Percentiles rank a stretch among this genome's conserved stretches.
Evolutionary conservation across 768 basidiomycete species (phyloP).

Genomic region (Rubroboletus pulcherrimus): DNA sequence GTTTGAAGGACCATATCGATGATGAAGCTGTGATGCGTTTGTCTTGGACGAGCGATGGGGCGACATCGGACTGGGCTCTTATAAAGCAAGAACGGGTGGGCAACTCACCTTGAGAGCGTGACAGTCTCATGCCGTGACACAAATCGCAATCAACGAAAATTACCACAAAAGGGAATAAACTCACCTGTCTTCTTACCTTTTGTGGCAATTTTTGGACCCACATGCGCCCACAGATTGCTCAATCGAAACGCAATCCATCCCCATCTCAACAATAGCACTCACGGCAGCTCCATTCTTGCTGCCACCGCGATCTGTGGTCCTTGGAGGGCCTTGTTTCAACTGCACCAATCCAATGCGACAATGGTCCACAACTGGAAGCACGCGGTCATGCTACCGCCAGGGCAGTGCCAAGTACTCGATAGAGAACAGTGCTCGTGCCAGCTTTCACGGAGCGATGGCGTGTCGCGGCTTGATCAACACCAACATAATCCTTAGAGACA

Average conservation of each 20-base stretch:
- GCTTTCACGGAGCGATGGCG: background rate
- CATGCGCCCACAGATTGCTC: conserved; percentile 19
- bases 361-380: conserved; percentile 3
- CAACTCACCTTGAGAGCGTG: conserved; percentile 17
- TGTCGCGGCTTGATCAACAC: background rate
- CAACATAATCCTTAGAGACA: background rate
- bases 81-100: conserved; percentile 20
- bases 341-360: background rate
- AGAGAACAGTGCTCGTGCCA: background rate
- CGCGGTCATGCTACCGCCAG: background rate
- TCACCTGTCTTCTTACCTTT: conserved; percentile 10
- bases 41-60: background rate
- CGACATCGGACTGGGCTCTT: conserved; percentile 17
- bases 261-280: conserved; percentile 1
- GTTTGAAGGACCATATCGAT: conserved; percentile 27
- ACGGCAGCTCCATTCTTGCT: background rate
- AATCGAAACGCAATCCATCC: conserved; percentile 25
- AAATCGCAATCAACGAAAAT: conserved; percentile 30
- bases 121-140: conserved; percentile 28
- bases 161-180: conserved; percentile 15
- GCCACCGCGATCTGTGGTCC: background rate
- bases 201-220: conserved; percentile 31
- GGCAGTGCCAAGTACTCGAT: background rate
- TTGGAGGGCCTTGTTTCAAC: background rate
- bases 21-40: background rate